Base-by-base conservation (phyloP, 257 asterid genomes). In the Lithospermum erythrorhizon region DNA sequence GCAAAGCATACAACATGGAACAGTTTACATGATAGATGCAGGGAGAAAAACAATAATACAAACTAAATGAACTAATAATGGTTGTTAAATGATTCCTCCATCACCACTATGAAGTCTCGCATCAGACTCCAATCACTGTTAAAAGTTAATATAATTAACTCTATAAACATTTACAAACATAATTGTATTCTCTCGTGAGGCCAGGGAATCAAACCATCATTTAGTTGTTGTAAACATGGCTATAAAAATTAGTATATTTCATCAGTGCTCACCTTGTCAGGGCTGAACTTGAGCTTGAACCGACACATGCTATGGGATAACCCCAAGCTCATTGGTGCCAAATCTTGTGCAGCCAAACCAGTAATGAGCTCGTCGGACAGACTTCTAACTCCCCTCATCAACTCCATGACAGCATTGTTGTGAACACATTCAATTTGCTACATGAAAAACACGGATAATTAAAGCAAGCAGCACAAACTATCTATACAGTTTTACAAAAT, bases 291-390 rank as follows among this genome's bases (percentile, higher is more conserved):
- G 53, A 89, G 78, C 65, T 84, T 89, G 85, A 82, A 82, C 75
- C 97, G 78, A 21, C 94, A 87, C 54, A 89, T 70, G 75, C 95
- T 87, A 76, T 89, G 97, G 63, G 97, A 89, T 61, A 89, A 72
- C 58, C 95, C 97, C 75, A 89, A 80, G 69, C 97, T 84, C 95
- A 89, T 89, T 54, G 97, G 95, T 61, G 90, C 88, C 82, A 89
- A 75, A 75, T 89, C 97, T 72, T 86, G 95, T 6, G 83, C 55
- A 67, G 83, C 95, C 21, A 89, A 73, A 57, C 95, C 97, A 37
- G 93, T 66, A 64, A 89, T 89, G 18, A 89, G 93, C 53, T 89
- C 94, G 21, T 87, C 76, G 74, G 84, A 68, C 47, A 87, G 95
- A 76, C 87, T 87, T 68, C 97, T 84, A 8, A 89, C 87, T 9